phyloP scores from a whole-genome alignment of 768 basidiomycete genomes.

The Boletus eberwhitei region DNA sequence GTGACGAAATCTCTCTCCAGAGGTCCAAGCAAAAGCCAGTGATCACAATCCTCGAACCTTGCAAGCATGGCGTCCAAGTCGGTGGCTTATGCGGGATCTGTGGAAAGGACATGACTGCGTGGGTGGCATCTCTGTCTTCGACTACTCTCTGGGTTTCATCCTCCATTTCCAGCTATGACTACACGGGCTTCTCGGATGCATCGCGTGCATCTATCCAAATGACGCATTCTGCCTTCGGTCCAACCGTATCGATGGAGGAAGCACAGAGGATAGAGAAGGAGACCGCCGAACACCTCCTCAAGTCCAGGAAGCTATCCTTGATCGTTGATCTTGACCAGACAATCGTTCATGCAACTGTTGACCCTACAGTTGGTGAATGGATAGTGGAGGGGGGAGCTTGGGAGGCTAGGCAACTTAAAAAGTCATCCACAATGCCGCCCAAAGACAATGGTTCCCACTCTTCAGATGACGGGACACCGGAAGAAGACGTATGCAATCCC shows the following conservation, averaged over 20 bases:
- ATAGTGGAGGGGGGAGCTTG: conserved; percentile 80
- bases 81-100: conserved; percentile 91
- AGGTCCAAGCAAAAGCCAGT: conserved; percentile 59
- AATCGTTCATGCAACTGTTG: conserved; percentile 97
- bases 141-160: conserved; percentile 10
- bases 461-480: conserved; percentile 39
- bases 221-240: conserved; percentile 89
- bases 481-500: conserved; percentile 73
- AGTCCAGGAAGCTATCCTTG: conserved; percentile 77
- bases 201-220: conserved; percentile 88
- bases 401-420: conserved; percentile 58
- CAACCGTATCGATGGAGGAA: conserved; percentile 89
- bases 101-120: conserved; percentile 94
- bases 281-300: conserved; percentile 74
- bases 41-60: conserved; percentile 80
- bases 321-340: conserved; percentile 99
- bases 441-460: conserved; percentile 30
- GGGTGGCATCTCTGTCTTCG: conserved; percentile 25
- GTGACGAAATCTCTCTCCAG: conserved; percentile 60
- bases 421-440: conserved; percentile 32
- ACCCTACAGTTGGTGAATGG: conserved; percentile 99
- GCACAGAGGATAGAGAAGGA: conserved; percentile 86
- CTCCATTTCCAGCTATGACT: conserved; percentile 57
- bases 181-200: conserved; percentile 83
- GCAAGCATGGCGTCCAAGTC: conserved; percentile 92